Percentiles rank a stretch among this genome's conserved stretches.
Conservation (phyloP, 2,329 filamentous ascomycete species). For the Botrytis medusae region DNA sequence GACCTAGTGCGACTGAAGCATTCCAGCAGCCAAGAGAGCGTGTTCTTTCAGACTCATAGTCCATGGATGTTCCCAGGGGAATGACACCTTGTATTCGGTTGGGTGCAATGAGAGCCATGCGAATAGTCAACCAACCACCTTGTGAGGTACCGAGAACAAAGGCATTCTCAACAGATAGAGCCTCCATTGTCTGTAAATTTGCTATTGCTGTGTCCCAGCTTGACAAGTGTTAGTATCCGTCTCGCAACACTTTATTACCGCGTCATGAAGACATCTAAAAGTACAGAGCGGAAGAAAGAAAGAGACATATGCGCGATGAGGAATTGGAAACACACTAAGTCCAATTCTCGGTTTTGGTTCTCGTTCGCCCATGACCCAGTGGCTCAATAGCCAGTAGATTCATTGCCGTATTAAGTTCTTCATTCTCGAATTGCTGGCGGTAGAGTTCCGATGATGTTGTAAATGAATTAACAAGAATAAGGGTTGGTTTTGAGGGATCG, state of each 20-base stretch:
- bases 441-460: conserved; percentile 51
- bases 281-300: neutral
- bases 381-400: conserved; percentile 55
- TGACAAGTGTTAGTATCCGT: neutral
- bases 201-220: conserved; percentile 54
- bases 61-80: conserved; percentile 53
- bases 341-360: conserved; percentile 45
- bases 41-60: conserved; percentile 50
- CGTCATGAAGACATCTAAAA: neutral
- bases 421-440: conserved; percentile 46
- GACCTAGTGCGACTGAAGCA: conserved; percentile 44
- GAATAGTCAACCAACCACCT: conserved; percentile 52
- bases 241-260: neutral
- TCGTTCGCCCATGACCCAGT: conserved; percentile 52
- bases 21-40: conserved; percentile 52
- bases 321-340: conserved; percentile 42
- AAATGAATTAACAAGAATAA: conserved; percentile 54
- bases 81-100: conserved; percentile 50
- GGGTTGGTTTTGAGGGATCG: conserved; percentile 51
- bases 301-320: neutral
- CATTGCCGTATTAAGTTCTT: conserved; percentile 43
- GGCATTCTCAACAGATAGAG: conserved; percentile 48
- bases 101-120: conserved; percentile 53
- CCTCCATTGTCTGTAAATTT: conserved; percentile 56
- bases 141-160: conserved; percentile 54